Conservation (phyloP, 345 rosid species). For the Syzygium aromaticum region DNA sequence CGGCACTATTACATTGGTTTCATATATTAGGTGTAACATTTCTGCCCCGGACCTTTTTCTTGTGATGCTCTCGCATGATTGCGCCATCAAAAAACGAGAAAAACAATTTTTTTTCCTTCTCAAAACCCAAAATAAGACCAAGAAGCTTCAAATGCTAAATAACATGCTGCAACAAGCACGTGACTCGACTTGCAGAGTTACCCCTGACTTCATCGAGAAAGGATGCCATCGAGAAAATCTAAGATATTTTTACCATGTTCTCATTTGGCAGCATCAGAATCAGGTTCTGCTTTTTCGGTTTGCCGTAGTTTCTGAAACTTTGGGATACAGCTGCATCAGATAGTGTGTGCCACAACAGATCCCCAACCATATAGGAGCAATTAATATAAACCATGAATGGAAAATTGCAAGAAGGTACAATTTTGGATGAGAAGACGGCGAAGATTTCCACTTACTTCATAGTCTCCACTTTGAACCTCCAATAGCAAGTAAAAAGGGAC, state of each 20-base stretch:
- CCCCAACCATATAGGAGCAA: background rate
- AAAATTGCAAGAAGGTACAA: background rate
- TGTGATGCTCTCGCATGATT: background rate
- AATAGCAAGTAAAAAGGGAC: conserved; percentile 62
- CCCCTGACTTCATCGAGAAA: background rate
- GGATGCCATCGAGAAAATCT: background rate
- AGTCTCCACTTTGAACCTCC: conserved; percentile 83
- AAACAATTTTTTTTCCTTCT: background rate
- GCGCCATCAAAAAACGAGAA: background rate
- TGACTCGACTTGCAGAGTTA: background rate
- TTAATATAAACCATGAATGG: background rate
- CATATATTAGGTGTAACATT: background rate
- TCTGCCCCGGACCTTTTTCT: background rate
- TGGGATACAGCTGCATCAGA: conserved; percentile 34
- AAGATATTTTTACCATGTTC: background rate
- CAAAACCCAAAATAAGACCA: background rate
- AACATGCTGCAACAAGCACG: background rate
- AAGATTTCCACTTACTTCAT: conserved; percentile 33
- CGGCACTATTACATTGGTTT: background rate
- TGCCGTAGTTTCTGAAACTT: conserved; percentile 25
- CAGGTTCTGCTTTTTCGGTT: background rate
- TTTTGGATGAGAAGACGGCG: too few relatives aligned
- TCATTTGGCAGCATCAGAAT: background rate
- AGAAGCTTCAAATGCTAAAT: background rate
- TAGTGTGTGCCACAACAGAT: conserved; percentile 54